phyloP scores from a whole-genome alignment of 2,329 filamentous ascomycete species.

The Diplodia mutila region DNA sequence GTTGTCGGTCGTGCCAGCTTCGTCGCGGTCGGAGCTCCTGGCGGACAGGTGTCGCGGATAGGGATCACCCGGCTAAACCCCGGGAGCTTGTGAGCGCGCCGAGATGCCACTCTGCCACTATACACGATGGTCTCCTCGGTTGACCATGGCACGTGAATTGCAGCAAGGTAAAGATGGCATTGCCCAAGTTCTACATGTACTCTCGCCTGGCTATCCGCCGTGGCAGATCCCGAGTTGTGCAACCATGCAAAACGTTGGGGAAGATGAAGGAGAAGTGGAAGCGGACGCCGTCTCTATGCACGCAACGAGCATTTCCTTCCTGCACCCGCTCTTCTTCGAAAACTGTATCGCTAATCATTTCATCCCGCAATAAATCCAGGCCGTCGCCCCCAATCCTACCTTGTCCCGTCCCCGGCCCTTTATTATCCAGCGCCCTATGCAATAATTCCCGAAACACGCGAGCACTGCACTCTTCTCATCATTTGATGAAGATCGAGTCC shows the following conservation, averaged over 20 bases:
- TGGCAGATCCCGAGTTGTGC: neutral
- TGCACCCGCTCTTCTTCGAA: neutral
- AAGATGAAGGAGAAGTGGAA: slow-evolving; percentile 1
- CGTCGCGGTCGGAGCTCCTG: slow-evolving; percentile 22
- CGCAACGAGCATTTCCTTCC: slow-evolving; percentile 7
- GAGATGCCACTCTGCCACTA: neutral
- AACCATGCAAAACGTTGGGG: neutral
- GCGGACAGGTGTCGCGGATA: slow-evolving; percentile 23
- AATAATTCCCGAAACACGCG: slow-evolving; percentile 15
- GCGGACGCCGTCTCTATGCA: slow-evolving; percentile 22
- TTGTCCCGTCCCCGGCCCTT: slow-evolving; percentile 2
- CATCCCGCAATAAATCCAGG: slow-evolving; percentile 20
- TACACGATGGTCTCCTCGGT: no score
- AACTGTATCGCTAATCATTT: slow-evolving; percentile 22
- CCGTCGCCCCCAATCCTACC: neutral
- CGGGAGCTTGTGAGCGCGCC: neutral
- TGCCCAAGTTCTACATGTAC: slow-evolving; percentile 19
- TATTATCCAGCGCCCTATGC: slow-evolving; percentile 23
- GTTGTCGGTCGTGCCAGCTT: slow-evolving; percentile 13
- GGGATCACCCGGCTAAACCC: neutral
- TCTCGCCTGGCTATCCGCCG: neutral
- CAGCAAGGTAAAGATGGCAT: slow-evolving; percentile 14
- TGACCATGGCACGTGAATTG: no score
- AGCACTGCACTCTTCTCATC: slow-evolving; percentile 8
- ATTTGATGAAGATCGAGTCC: slow-evolving; percentile 55